A percentile compares a stretch with the other conserved stretches of the same genome.
phyloP scores from a whole-genome alignment of 495 filamentous ascomycete genomes.

The Penicillium waksmanii region DNA sequence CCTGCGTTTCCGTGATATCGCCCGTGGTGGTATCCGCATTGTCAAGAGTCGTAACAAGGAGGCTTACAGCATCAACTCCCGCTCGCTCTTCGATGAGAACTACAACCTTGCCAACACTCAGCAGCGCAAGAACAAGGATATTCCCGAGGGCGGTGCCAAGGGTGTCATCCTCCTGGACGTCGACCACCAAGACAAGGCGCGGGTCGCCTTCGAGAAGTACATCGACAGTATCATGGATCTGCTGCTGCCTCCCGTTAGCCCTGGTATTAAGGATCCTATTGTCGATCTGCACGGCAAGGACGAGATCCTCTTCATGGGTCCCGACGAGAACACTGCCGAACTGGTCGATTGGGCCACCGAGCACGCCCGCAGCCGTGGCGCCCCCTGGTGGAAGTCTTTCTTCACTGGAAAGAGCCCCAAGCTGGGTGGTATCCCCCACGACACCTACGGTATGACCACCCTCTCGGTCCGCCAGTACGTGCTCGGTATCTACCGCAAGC shows the following conservation, averaged over 20 bases:
- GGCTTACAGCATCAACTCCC: constrained; percentile 93
- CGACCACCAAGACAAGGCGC: constrained; percentile 87
- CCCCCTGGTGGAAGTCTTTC: constrained; percentile 99
- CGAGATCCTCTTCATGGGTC: constrained; percentile 97
- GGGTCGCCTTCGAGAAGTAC: constrained; percentile 97
- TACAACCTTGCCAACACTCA: constrained; percentile 98
- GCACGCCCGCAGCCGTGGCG: constrained; percentile 84
- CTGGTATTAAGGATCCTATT: constrained; percentile 98
- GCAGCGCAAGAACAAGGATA: constrained; percentile 99
- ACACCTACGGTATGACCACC: constrained; percentile 96
- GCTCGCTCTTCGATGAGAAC: constrained; percentile 96
- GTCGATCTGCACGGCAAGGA: constrained; percentile 92
- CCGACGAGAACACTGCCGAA: constrained; percentile 97
- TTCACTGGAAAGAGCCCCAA: constrained; percentile 98
- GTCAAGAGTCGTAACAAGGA: constrained; percentile 96
- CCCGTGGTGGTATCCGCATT: constrained; percentile 95
- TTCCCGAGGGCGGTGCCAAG: constrained; percentile 98
- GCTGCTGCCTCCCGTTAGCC: constrained; percentile 82
- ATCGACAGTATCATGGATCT: constrained; percentile 98
- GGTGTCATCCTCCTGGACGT: constrained; percentile 95
- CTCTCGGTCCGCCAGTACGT: constrained; percentile 95
- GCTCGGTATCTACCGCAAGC: constrained; percentile 94
- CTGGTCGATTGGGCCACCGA: constrained; percentile 97
- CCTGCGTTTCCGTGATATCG: constrained; percentile 95
- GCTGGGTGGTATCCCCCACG: constrained; percentile 95